A percentile compares a stretch with the other conserved stretches of the same genome.
Conservation (phyloP, 345 rosid species). For the Ceriops decandra region DNA sequence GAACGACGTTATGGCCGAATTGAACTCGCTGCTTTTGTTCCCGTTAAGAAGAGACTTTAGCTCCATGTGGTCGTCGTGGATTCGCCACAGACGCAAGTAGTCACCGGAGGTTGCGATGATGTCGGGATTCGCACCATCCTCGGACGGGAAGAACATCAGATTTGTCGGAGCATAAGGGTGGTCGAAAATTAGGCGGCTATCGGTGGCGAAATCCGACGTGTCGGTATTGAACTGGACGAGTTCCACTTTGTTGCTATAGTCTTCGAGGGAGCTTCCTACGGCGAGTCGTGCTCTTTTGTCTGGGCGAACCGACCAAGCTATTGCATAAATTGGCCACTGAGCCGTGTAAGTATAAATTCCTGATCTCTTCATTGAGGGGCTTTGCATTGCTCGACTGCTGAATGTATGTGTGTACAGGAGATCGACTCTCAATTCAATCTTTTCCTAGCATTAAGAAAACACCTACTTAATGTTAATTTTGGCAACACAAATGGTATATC, state of each 20-base stretch:
- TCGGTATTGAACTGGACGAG: conserved; percentile 41
- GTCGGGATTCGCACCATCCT: conserved; percentile 38
- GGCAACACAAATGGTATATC: too few species aligned
- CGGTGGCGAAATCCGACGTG: conserved; percentile 38
- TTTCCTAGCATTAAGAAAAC: not conserved
- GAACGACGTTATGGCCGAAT: conserved; percentile 50
- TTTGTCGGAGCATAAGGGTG: conserved; percentile 66
- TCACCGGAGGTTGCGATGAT: conserved; percentile 54
- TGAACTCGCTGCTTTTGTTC: conserved; percentile 44
- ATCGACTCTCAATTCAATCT: too few species aligned
- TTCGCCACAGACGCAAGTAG: conserved; percentile 49
- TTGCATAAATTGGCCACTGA: conserved; percentile 47
- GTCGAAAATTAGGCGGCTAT: conserved; percentile 42
- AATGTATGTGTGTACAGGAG: not conserved
- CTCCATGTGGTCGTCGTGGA: conserved; percentile 47
- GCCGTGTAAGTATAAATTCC: conserved; percentile 45
- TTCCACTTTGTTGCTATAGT: conserved; percentile 51
- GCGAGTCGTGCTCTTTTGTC: conserved; percentile 47
- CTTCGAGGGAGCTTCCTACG: conserved; percentile 53
- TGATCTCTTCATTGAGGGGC: conserved; percentile 28
- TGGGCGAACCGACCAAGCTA: conserved; percentile 51
- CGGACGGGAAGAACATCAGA: conserved; percentile 52
- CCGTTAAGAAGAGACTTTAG: conserved; percentile 40
- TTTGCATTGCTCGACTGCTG: conserved; percentile 20
- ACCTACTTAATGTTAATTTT: too few species aligned